These are phyloP conservation scores for Eucalyptus pauciflora DNA, from an alignment of 345 rosid genomes.

Conservation along the genomic window DNA sequence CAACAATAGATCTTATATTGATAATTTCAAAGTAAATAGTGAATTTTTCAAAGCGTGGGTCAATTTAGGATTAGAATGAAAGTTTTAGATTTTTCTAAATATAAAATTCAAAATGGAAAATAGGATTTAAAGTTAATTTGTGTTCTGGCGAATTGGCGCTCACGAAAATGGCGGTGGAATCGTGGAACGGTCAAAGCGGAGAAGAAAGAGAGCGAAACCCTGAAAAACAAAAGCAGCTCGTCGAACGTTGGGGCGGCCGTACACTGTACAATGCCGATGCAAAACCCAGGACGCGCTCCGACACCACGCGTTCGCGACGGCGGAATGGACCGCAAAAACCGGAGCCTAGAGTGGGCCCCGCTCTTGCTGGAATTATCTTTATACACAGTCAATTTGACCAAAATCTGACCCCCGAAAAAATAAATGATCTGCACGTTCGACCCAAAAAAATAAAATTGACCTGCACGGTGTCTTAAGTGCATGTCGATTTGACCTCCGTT, in stretches of 20 bases:
- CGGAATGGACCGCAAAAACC: not conserved
- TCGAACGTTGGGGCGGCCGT: not conserved
- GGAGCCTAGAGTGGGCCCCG: not conserved
- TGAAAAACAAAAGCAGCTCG: not conserved
- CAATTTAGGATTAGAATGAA: not conserved
- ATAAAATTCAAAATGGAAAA: not conserved
- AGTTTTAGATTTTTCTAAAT: not conserved
- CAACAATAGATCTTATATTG: accelerated
- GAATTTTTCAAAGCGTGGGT: too few species aligned
- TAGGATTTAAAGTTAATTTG: not conserved
- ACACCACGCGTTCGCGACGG: not conserved
- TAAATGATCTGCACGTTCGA: not conserved
- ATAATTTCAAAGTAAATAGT: not conserved
- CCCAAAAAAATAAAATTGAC: not conserved
- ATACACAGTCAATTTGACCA: not conserved
- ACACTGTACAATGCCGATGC: not conserved
- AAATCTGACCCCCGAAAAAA: too few species aligned
- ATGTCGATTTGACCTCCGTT: not conserved
- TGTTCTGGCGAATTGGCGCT: not conserved
- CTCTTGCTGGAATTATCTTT: not conserved
- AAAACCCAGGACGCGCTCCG: not conserved
- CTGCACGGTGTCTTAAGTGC: not conserved
- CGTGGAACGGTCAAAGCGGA: not conserved
- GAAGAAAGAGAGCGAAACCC: not conserved
- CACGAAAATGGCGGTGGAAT: not conserved